Base-by-base conservation (phyloP, 495 filamentous ascomycete species). In the Penicillium simplicissimum region DNA sequence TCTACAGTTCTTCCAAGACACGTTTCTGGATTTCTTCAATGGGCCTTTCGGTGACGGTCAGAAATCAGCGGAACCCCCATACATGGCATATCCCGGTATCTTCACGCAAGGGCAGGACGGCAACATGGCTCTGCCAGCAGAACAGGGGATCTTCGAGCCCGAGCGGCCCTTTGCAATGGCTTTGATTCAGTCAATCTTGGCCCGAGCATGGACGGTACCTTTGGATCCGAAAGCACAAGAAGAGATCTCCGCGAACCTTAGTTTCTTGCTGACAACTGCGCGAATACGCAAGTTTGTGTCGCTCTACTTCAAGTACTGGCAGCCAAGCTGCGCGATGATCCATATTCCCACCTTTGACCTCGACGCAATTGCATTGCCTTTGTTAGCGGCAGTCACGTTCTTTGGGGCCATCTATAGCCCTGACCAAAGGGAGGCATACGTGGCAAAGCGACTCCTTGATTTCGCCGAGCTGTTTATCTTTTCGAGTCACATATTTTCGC, bases 331-430 rank as follows among this genome's bases (percentile, higher is more conserved):
- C 53, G 58, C 76, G 2, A 76, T 81, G 38, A 58, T 81, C 11
- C 78, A 81, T 57, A 34, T 62, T 3, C 72, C 76, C 1, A 70
- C 77, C 0, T 81, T 83, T 38, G 70, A 79, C 49, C 64, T 72
- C 8, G 76, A 78, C 19, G 66, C 66, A 1, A 70, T 70, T 9
- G 61, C 77, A 5, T 56, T 76, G 52, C 71, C 79, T 0, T 66
- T 83, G 1, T 67, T 83, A 5, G 68, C 74, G 3, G 63, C 72
- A 8, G 67, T 83, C 3, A 64, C 70, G 3, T 76, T 80, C 25
- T 79, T 82, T 71, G 81, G 81, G 8, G 81, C 79, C 0, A 80
- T 82, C 71, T 83, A 83, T 57, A 78, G 76, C 28, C 61, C 62
- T 8, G 75, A 79, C 37, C 67, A 74, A 35, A 69, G 67, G 52